phyloP scores from a whole-genome alignment of 139 green algal genomes.

The Coelastrella sp. region DNA sequence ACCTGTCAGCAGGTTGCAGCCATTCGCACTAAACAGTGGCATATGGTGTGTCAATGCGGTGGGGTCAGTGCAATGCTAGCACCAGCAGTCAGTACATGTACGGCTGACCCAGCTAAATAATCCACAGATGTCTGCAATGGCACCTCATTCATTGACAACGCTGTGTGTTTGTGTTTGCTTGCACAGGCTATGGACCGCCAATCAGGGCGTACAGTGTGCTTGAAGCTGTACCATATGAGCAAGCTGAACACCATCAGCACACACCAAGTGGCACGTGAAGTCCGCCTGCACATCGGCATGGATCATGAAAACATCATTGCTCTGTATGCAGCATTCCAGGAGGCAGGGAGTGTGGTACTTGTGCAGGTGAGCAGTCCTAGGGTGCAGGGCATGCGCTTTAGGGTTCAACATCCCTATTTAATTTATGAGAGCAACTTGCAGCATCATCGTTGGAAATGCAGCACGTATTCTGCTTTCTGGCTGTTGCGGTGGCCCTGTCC shows the following conservation, averaged over 20 bases:
- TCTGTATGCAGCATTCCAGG: conserved; percentile 70
- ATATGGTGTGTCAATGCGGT: no score
- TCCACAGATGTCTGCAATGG: no score
- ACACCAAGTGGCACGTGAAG: conserved; percentile 68
- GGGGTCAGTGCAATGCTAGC: no score
- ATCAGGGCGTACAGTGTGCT: conserved; percentile 26
- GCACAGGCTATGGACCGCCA: background rate
- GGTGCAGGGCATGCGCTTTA: no score
- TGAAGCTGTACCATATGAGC: conserved; percentile 66
- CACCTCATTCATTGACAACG: no score
- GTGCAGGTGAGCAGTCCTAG: conserved; percentile 22
- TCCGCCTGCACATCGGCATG: conserved; percentile 65
- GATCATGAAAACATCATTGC: conserved; percentile 71
- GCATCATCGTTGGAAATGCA: no score
- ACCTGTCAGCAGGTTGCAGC: background rate
- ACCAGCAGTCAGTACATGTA: no score
- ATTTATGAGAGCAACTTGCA: background rate
- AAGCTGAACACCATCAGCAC: conserved; percentile 68
- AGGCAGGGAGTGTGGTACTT: conserved; percentile 42
- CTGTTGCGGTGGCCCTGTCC: no score
- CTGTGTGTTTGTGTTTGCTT: background rate
- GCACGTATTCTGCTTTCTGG: no score
- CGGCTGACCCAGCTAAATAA: no score
- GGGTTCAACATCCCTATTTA: background rate
- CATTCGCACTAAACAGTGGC: background rate